Conservation (phyloP, 2,329 filamentous ascomycete species). For the Basipetospora chlamydospora region DNA sequence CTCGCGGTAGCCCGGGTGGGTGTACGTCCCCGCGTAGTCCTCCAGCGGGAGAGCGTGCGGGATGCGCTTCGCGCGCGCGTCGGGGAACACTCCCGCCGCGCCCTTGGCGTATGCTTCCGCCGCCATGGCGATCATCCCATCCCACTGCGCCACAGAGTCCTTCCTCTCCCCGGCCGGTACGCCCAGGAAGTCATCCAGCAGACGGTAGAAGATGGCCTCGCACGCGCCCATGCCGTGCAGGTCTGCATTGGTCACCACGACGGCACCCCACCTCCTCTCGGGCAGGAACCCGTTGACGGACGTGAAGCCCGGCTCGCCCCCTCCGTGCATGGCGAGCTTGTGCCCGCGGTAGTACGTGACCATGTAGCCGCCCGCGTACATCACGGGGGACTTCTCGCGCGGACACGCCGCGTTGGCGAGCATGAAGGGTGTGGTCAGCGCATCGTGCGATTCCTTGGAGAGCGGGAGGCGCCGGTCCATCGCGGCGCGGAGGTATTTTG, state of each 20-base stretch:
- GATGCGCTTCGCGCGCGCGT: constrained; percentile 10
- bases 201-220: constrained; percentile 13
- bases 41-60: constrained; percentile 23
- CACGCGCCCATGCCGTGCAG: background rate
- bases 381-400: constrained; percentile 10
- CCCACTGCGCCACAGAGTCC: constrained; percentile 4
- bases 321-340: constrained; percentile 16
- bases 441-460: constrained; percentile 10
- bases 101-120: background rate
- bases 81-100: constrained; percentile 5
- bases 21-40: constrained; percentile 24
- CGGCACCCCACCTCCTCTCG: constrained; percentile 16
- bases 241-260: constrained; percentile 14
- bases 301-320: constrained; percentile 15
- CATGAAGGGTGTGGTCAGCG: constrained; percentile 15
- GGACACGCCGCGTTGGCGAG: constrained; percentile 7
- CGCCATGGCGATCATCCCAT: background rate
- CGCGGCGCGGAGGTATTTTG: constrained; percentile 16
- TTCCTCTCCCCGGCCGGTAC: constrained; percentile 9
- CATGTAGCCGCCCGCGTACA: constrained; percentile 18
- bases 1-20: constrained; percentile 13
- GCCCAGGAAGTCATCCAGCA: constrained; percentile 17
- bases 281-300: constrained; percentile 19
- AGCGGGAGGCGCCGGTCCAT: constrained; percentile 12
- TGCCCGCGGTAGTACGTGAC: constrained; percentile 13